Base-by-base conservation (phyloP, 78 protist genomes). In the Dictyostelium brefeldianum region DNA sequence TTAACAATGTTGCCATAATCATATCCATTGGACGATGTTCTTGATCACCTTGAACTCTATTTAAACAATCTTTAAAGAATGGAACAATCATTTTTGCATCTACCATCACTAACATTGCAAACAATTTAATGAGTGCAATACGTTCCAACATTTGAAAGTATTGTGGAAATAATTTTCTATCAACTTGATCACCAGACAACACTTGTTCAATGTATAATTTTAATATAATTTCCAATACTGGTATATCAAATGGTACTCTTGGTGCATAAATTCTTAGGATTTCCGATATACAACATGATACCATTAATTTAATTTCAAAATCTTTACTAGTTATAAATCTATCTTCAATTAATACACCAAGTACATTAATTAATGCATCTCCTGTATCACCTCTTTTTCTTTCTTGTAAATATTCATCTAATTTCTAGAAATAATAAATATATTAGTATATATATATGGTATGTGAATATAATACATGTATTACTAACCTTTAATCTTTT, bases 401-500 rank as follows among this genome's bases (percentile, higher is more conserved):
- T 47, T 70, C 64, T 14, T 77, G 31, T 77, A 87, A 87, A 64
- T 31, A 77, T 18, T 59, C 64, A 27, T 87, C 93, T 50, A 87
- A 15, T 87, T 87, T 87, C 93, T 85, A 25, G 6, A 29, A 29
- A 29, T 47, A 53, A 25, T 25, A 48, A 25, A 41, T n/a, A 65
- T 6, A 18, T 50, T 31, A 12, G 29, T 48, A 10, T 12, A n/a
- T n/a, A n/a, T n/a, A n/a, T n/a, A n/a, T n/a, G n/a, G n/a, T n/a
- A n/a, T n/a, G n/a, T n/a, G n/a, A n/a, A n/a, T n/a, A n/a, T n/a
- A n/a, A n/a, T n/a, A n/a, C n/a, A n/a, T n/a, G n/a, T n/a, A n/a
- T n/a, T 29, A 47, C 77, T 31, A 64, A 87, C 93, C 48, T 48
- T 87, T 87, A 87, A 87, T 77, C 93, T 87, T 22, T 87, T 87